These are phyloP conservation scores for Trichoderma koningii DNA, from an alignment of 2,329 filamentous ascomycete species.

Conservation along the genomic window DNA sequence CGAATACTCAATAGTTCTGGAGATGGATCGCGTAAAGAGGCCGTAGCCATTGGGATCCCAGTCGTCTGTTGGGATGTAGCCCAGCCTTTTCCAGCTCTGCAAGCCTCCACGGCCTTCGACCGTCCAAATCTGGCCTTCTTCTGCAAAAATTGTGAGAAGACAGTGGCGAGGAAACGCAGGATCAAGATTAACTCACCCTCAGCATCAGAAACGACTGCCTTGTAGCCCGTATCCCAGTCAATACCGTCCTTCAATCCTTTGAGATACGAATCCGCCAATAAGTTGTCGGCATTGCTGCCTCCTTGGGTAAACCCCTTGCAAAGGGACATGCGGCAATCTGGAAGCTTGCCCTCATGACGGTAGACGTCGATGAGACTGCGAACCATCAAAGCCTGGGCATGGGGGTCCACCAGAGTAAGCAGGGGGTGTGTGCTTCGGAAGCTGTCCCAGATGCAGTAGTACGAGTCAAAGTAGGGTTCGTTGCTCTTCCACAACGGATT, in stretches of 20 bases:
- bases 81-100: constrained; percentile 67
- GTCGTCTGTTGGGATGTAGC: constrained; percentile 73
- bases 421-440: constrained; percentile 72
- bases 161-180: constrained; percentile 29
- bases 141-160: constrained; percentile 23
- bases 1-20: constrained; percentile 75
- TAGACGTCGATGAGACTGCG: constrained; percentile 73
- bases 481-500: constrained; percentile 70
- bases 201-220: constrained; percentile 72
- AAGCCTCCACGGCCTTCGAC: constrained; percentile 72
- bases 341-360: constrained; percentile 66
- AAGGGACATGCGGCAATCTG: constrained; percentile 76
- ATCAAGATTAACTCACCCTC: constrained; percentile 52
- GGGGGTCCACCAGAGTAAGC: constrained; percentile 69
- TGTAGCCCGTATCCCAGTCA: constrained; percentile 70
- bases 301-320: constrained; percentile 77
- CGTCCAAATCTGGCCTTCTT: constrained; percentile 63
- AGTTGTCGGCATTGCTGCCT: constrained; percentile 73
- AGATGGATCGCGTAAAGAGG: constrained; percentile 68
- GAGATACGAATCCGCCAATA: constrained; percentile 70
- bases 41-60: constrained; percentile 65
- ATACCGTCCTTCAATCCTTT: constrained; percentile 67
- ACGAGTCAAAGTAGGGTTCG: constrained; percentile 75
- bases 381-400: constrained; percentile 68
- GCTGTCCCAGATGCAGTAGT: constrained; percentile 71